Evolutionary conservation across 2,329 filamentous ascomycete species (phyloP), one percentile per base, ranked within the genome.

Genomic region (Exophiala sp.): DNA sequence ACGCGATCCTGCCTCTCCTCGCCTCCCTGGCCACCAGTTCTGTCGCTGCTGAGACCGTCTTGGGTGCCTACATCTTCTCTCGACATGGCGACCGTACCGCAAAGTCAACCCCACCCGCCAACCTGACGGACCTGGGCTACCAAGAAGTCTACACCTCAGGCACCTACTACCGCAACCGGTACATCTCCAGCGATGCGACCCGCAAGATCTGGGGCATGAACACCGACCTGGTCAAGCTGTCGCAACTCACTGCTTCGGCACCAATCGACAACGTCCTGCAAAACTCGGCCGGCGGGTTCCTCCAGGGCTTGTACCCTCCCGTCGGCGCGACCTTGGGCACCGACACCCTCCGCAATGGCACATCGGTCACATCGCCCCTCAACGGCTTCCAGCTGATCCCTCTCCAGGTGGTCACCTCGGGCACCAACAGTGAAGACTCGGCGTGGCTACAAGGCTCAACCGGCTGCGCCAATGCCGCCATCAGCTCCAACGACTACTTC

Each of bases 31-130:
- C 54, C 5, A 41, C 54, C 10, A 44, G 52, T 4, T 39, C 57
- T 10, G 43, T 47, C 10, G 36, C 48, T 12, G 57, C 53, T 24
- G 88, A 95, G 74, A 88, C 85, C 0, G 78, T 94, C 24, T 78
- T 95, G 12, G 91, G 90, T 48, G 84, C 86, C 42, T 94, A 91
- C 71, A 84, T 96, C 71, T 95, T 95, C 77, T 84, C 89, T 63
- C 87, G 91, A 42, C 91, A 96, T 74, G 91, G 91, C 54, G 91
- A 96, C 71, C 84, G 91, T 52, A 92, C 90, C 0, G 75, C 89
- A 59, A 96, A 95, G 75, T 77, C 82, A 14, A 83, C 83, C 59
- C 77, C 84, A 42, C 87, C 87, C 10, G 83, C 88, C 24, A 79
- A 80, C 61, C 73, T 96, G 68, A 96, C 91, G 10, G 79, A 86